Evolutionary conservation across 768 basidiomycete genomes (phyloP), one percentile per base, ranked within the genome.

Genomic region (Lactarius quietus): DNA sequence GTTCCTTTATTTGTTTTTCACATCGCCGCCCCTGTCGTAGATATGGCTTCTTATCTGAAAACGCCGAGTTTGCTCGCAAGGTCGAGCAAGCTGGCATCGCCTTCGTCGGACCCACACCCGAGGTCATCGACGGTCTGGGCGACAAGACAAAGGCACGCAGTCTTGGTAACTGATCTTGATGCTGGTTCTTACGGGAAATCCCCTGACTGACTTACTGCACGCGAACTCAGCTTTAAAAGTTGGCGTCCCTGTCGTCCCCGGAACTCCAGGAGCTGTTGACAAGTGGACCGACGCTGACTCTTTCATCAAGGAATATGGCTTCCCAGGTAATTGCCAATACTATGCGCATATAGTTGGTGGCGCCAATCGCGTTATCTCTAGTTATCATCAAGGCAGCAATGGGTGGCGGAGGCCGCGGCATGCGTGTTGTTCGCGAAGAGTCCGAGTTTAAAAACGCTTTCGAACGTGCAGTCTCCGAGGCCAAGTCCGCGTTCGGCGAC

Each of bases 321-420:
- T 97, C 81, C 96, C 96, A 73, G 86, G 90, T 88, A 64, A 68
- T 52, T 38, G 26, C 29, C 5, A 4, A 26, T 28, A 38, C 29
- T 20, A 31, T 48, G 35, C 43, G 58, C 61, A 57, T 66, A 38
- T 60, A 61, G 43, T 65, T 66, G 62, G 18, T 48, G 36, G 15
- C 41, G 31, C 28, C 18, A 9, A 64, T 57, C 38, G 26, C 26
- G 3, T 23, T 23, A 20, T 35, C 14, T 75, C 35, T 74, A 88
- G 94, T 99, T 61, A 98, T 99, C 76, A 98, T 99, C 85, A 99
- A 98, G 79, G 97, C 97, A 43, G 96, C 96, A 10, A 95, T 97
- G 92, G 96, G 96, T 64, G 96, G 95, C 64, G 96, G 96, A 71
- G 97, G 97, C 61, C 93, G 96, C 71, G 97, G 97, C 66, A 99